Base-by-base conservation (phyloP, 352 stramenopile genomes). In the Phytophthora capsici region DNA sequence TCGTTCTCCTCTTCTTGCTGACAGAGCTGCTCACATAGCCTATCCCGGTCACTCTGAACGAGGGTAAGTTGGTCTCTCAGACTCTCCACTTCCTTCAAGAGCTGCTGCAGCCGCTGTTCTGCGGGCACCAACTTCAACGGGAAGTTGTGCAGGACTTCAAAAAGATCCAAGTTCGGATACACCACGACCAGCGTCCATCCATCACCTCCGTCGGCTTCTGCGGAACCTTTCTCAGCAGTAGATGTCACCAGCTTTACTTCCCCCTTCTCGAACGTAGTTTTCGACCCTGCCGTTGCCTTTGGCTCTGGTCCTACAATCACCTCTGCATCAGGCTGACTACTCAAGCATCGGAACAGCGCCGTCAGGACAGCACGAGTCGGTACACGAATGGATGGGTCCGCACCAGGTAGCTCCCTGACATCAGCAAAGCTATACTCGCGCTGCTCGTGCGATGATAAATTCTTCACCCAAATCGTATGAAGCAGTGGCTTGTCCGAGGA, bases 141-240 rank as follows among this genome's bases (percentile, higher is more conserved):
- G 36, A 82, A 79, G 26, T 66, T 56, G 22, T 77, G 74, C n/a
- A 65, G 41, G 13, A 69, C 57, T 16, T 67, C 36, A 57, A 71
- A 82, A 19, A 82, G 63, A 25, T 82, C 74, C 44, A 77, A 73
- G 20, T 60, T 73, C 23, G 74, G 74, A 17, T 79, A 82, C 28
- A 60, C 40, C 17, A 82, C 67, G n/a, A 65, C 44, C 30, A 82
- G 47, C 28, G 51, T 71, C 46, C 79, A 37, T 8, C 22, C 30
- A 14, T 56, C 40, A 19, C 28, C 30, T 22, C 30, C 25, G 23
- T n/a, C 54, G 23, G 32, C 40, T 44, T 58, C 36, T 28, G 43
- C 44, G 16, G 54, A 16, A 14, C 34, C 32, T 14, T 69, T 69
- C 37, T 69, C 47, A 4, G 65, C 59, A 38, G 47, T 69, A n/a